Percentiles rank a stretch among this genome's conserved stretches.
These are phyloP conservation scores for Agrocybe pediades DNA, from an alignment of 768 basidiomycete species.

Conservation along the genomic window DNA sequence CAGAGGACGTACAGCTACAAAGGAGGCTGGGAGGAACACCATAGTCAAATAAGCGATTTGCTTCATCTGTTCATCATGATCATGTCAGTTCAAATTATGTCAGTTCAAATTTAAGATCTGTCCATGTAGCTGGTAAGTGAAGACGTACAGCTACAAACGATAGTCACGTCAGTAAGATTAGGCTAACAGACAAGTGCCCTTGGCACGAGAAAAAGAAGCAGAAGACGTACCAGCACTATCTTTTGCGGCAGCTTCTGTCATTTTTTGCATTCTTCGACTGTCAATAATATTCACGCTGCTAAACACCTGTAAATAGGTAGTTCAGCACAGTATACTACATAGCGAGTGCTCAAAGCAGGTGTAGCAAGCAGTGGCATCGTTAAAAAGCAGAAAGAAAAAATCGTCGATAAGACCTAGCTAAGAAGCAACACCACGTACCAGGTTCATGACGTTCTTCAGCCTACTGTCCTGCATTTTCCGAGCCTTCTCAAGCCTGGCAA, in stretches of 20 bases:
- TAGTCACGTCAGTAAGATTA: not conserved
- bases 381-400: not conserved
- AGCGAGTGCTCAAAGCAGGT: too few species aligned
- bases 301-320: conserved; percentile 36
- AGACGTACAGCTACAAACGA: conserved; percentile 11
- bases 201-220: not conserved
- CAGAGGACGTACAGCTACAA: conserved; percentile 32
- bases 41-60: conserved; percentile 54
- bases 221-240: conserved; percentile 28
- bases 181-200: not conserved
- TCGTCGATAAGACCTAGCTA: not conserved
- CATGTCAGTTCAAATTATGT: not conserved
- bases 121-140: too few species aligned
- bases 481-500: conserved; percentile 46
- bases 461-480: conserved; percentile 44
- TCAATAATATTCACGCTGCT: conserved; percentile 47
- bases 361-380: too few species aligned
- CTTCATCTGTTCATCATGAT: conserved; percentile 30
- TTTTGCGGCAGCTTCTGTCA: conserved; percentile 38
- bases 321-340: not conserved
- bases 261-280: conserved; percentile 41
- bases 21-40: conserved; percentile 54
- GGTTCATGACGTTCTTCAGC: conserved; percentile 49
- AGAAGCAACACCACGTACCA: conserved; percentile 27
- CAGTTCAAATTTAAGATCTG: too few species aligned